Conservation (phyloP, 2,329 filamentous ascomycete genomes). For the Verticillium zaregamsianum region DNA sequence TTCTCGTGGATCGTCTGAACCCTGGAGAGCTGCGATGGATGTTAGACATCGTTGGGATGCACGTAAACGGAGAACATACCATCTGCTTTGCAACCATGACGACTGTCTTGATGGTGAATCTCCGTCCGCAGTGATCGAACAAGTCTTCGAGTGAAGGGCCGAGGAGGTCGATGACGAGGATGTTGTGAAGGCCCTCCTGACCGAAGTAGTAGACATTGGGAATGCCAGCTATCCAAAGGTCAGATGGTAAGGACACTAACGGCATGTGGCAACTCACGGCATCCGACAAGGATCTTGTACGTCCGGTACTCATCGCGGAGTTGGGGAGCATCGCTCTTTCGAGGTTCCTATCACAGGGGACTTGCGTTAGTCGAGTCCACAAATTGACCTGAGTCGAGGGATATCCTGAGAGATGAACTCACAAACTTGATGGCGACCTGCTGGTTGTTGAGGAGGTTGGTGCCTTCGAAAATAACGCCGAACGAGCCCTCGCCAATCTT, state of each 20-base stretch:
- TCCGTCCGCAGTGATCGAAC: slow-evolving; percentile 93
- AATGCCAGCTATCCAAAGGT: slow-evolving; percentile 68
- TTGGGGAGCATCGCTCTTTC: slow-evolving; percentile 97
- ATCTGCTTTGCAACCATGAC: slow-evolving; percentile 99
- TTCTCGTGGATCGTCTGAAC: slow-evolving; percentile 96
- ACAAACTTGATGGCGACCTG: slow-evolving; percentile 99
- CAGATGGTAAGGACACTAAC: slow-evolving; percentile 13
- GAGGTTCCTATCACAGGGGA: slow-evolving; percentile 67
- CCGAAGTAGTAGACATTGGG: slow-evolving; percentile 99
- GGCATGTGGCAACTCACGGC: slow-evolving; percentile 66
- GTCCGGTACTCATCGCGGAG: slow-evolving; percentile 97
- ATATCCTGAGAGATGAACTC: slow-evolving; percentile 35
- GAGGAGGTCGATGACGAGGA: slow-evolving; percentile 93
- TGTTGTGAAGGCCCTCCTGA: slow-evolving; percentile 97
- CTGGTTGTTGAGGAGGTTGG: slow-evolving; percentile 97
- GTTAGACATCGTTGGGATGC: not conserved
- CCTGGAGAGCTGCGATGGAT: slow-evolving; percentile 65
- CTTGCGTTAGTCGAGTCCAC: not conserved
- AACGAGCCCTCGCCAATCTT: slow-evolving; percentile 99
- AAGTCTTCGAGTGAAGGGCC: slow-evolving; percentile 93
- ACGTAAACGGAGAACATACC: slow-evolving; percentile 46
- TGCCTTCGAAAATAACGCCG: slow-evolving; percentile 97
- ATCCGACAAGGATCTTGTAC: slow-evolving; percentile 98
- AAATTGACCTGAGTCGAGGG: not conserved
- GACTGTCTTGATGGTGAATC: slow-evolving; percentile 95